A percentile compares a stretch with the other conserved stretches of the same genome.
Conservation (phyloP, 768 basidiomycete species). For the Pleurotus sapidus region DNA sequence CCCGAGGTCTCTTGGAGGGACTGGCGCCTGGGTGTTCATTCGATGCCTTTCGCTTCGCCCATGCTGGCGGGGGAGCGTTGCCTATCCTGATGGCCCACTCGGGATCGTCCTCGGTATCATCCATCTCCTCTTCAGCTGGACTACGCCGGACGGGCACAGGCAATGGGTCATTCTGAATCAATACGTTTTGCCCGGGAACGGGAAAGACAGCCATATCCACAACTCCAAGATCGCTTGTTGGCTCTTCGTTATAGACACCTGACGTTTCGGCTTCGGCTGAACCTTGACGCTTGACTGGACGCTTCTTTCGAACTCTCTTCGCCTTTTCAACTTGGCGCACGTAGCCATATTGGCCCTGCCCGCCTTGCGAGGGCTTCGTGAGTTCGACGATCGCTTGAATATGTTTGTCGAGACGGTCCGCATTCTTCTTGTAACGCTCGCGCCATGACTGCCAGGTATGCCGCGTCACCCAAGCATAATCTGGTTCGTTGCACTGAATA, state of each 20-base stretch:
- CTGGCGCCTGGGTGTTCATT: slow-evolving; percentile 32
- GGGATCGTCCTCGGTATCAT: slow-evolving; percentile 49
- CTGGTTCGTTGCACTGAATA: slow-evolving; percentile 58
- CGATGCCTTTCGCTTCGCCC: slow-evolving; percentile 60
- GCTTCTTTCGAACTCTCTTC: slow-evolving; percentile 53
- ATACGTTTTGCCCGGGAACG: background rate
- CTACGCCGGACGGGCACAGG: slow-evolving; percentile 17
- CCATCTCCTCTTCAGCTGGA: slow-evolving; percentile 67
- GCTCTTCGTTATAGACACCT: background rate
- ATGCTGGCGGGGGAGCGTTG: slow-evolving; percentile 57
- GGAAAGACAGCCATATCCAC: background rate
- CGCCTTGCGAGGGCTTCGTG: slow-evolving; percentile 65
- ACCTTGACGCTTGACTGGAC: slow-evolving; percentile 26
- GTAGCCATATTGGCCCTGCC: slow-evolving; percentile 82
- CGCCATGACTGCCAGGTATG: slow-evolving; percentile 93
- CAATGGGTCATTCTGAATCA: background rate
- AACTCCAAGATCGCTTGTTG: background rate
- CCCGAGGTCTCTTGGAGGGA: slow-evolving; percentile 41
- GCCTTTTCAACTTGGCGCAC: slow-evolving; percentile 70
- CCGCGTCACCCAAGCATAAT: slow-evolving; percentile 75
- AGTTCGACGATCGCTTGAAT: slow-evolving; percentile 68
- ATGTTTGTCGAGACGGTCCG: slow-evolving; percentile 57
- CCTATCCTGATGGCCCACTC: slow-evolving; percentile 72
- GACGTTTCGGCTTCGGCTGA: slow-evolving; percentile 14
- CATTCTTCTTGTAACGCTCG: slow-evolving; percentile 85